A percentile compares a stretch with the other conserved stretches of the same genome.
phyloP scores from a whole-genome alignment of 805 yeast genomes.

The Suhomyces faveliae region DNA sequence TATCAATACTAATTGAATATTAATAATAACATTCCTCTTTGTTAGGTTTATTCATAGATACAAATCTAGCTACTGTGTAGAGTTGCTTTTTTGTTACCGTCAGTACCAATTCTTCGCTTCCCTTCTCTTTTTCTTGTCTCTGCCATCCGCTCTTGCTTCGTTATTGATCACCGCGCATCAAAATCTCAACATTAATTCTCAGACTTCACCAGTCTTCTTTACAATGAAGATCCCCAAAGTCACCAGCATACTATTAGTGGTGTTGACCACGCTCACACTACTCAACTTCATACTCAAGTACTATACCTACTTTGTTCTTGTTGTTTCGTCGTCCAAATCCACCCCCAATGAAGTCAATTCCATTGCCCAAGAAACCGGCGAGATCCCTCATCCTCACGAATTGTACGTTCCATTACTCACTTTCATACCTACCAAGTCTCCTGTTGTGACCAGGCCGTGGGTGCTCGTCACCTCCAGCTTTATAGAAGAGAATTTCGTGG shows the following conservation, averaged over 20 bases:
- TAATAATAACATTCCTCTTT: too few species aligned
- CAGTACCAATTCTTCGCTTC: too few species aligned
- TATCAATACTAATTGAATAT: too few species aligned
- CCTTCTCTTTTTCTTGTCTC: neutral
- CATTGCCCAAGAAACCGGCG: constrained; percentile 33
- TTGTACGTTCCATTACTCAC: constrained; percentile 51
- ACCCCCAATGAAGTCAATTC: constrained; percentile 20
- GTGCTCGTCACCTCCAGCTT: constrained; percentile 47
- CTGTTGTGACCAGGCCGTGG: constrained; percentile 47
- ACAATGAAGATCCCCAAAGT: constrained; percentile 34
- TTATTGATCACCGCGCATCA: neutral
- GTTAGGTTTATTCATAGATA: too few species aligned
- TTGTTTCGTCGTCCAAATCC: constrained; percentile 29
- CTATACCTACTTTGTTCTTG: constrained; percentile 37
- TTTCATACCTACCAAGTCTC: constrained; percentile 45
- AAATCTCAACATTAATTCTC: neutral
- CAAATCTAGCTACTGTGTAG: too few species aligned
- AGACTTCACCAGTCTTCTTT: neutral
- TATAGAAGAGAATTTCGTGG: constrained; percentile 44
- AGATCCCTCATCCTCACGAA: constrained; percentile 44
- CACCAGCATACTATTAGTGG: constrained; percentile 34
- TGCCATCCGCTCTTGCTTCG: neutral
- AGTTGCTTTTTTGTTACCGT: too few species aligned
- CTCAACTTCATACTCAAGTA: constrained; percentile 36
- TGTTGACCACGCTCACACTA: constrained; percentile 28